Evolutionary conservation across 345 rosid species (phyloP).

Genomic region (Lepidium didymum): DNA sequence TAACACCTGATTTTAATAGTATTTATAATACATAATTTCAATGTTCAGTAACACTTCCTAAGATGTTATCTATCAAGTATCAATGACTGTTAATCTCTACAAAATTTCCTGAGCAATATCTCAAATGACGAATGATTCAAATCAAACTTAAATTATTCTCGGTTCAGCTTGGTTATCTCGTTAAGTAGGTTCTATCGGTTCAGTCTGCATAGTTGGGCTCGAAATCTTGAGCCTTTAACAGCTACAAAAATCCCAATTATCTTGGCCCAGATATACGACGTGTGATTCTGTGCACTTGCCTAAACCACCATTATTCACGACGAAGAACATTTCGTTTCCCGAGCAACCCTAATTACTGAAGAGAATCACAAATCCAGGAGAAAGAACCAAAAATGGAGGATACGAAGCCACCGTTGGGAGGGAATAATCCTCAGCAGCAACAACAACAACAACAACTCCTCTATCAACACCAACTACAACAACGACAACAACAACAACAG

Average conservation of each 20-base stretch:
- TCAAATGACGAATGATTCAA: neutral
- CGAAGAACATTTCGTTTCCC: neutral
- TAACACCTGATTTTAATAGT: too few species aligned
- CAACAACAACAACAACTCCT: conserved; percentile 15
- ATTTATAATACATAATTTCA: too few species aligned
- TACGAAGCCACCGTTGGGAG: conserved; percentile 22
- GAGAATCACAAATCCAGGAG: neutral
- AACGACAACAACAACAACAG: conserved; percentile 35
- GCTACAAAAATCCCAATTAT: neutral
- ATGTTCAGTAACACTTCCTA: too few species aligned
- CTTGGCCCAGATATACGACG: neutral
- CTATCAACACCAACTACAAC: conserved; percentile 32
- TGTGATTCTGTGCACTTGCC: neutral
- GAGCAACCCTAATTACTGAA: conserved; percentile 1
- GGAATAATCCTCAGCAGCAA: conserved; percentile 17
- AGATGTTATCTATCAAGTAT: too few species aligned
- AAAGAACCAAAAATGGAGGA: conserved; percentile 19
- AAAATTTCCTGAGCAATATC: neutral
- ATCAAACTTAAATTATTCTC: neutral
- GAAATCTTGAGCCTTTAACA: neutral
- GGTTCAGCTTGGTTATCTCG: neutral
- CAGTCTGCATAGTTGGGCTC: neutral
- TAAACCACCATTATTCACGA: neutral
- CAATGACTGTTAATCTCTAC: neutral
- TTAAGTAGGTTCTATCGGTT: neutral